Evolutionary conservation across 495 filamentous ascomycete species (phyloP), one percentile per base, ranked within the genome.

Genomic region (Patellaria atrata): DNA sequence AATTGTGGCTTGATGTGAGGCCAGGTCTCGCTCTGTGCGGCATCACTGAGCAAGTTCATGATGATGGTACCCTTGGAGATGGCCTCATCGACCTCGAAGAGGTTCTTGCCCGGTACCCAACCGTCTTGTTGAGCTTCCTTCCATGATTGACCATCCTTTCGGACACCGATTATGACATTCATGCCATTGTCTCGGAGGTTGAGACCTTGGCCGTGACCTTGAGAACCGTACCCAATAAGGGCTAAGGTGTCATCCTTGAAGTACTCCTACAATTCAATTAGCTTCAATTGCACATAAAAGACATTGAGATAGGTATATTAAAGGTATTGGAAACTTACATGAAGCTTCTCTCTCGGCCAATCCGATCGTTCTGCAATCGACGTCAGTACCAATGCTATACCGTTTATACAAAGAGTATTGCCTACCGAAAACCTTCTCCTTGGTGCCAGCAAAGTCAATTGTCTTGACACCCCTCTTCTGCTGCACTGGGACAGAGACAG

Each of bases 191-290:
- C 89, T 61, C 89, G 85, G 51, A 96, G 75, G 71, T 97, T 97
- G 46, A 97, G 79, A 56, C 91, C 91, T 69, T 97, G 89, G 49
- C 91, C 89, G 67, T 97, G 89, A 47, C 89, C 78, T 68, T 97
- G 89, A 47, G 91, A 96, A 51, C 89, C 89, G 67, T 97, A 97
- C 57, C 89, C 89, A 61, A 97, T 97, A 51, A 97, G 79, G 42
- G 91, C 89, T 52, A 97, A 82, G 54, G 86, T 96, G 57, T 97
- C 89, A 65, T 96, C 76, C 76, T 96, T 96, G 80, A 97, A 96
- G 75, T 82, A 97, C 30, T 94, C 82, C 78, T 94, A 24, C 2
- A 10, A 15, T 20, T 15, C 14, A 24, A 45, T 55, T 23, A 52
- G 44, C 32, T 9, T 12, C 13, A 29, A 3, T 14, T 29, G 14